Evolutionary conservation across 805 yeast species (phyloP), one percentile per base, ranked within the genome.

Genomic region (Candida montana): DNA sequence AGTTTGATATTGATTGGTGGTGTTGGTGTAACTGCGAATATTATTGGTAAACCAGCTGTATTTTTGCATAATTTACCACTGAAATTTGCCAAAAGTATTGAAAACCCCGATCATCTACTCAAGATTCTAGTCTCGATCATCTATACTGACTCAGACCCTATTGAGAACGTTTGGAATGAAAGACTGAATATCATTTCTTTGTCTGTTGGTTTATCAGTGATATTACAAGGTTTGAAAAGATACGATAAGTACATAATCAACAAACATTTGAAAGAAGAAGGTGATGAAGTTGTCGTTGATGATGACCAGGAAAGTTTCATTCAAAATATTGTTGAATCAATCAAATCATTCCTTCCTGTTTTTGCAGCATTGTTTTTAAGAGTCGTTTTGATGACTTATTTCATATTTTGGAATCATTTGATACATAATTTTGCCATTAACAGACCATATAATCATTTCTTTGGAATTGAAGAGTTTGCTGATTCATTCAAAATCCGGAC

Each of bases 1-100:
- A 69, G 81, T 0, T 55, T 71, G n/a, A 13, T 58, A 1, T 33
- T 67, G 20, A 54, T 64, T 7, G 41, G 51, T 12, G 55, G 54
- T 10, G 44, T 57, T 4, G 50, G 52, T 9, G 11, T 53, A 0
- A 17, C 40, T 2, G 50, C 62, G 1, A 47, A 56, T 19, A 7
- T 47, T 1, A 5, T 62, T n/a, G 69, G 67, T n/a, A 54, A 49
- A 41, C 59, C 58, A 18, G 11, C 47, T 9, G 16, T 20, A 20
- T 36, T 19, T 35, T 31, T 19, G 10, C 32, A 12, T 18, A 36
- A 5, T 15, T 28, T 26, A 4, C 23, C 23, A 6, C n/a, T 20
- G 13, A 34, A 16, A 7, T 23, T 16, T 15, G 13, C 20, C 11
- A 23, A 19, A 5, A 17, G 24, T 13, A 15, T n/a, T 21, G 24